Evolutionary conservation across 352 stramenopile species (phyloP), one percentile per base, ranked within the genome.

Genomic region (Hyaloperonospora brassicae): DNA sequence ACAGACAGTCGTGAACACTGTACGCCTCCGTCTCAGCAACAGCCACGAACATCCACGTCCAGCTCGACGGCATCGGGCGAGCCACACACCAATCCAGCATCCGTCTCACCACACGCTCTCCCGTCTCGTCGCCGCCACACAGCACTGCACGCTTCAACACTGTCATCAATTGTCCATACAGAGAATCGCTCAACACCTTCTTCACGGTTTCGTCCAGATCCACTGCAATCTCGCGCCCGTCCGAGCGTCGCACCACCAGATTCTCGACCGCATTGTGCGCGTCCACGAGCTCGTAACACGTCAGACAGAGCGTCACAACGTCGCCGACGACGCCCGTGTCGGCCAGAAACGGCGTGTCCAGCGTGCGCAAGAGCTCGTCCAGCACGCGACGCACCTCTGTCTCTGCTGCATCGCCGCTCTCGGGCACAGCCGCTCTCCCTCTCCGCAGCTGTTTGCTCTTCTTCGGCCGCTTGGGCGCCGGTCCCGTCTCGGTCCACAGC

Each of bases 391-490:
- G 51, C 21, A 87, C 48, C 27, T 86, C 71, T n/a, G 49, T 39
- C 22, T 62, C 39, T 2, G 55, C 43, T 21, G 47, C 45, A 39
- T 47, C 50, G 55, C 38, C 61, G 25, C 38, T 53, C 56, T 41
- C 59, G 14, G 49, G 27, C 27, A 25, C 45, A 22, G 38, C 52
- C 41, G 31, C 30, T 57, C 52, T 62, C 4, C 41, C 38, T 41
- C 56, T 68, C 39, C 57, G 75, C 24, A 21, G 55, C 27, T 77
- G 67, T 48, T 85, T 83, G 47, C 76, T 51, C 53, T 87, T 87
- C 62, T 87, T 89, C 34, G 81, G 72, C 1, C 79, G 66, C 50
- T 89, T 89, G 13, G 69, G 38, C 0, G 66, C 49, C 4, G 79
- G 70, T 1, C 57, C 59, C 25, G 50, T 43, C 23, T 65, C 70